Evolutionary conservation across 2,329 filamentous ascomycete genomes (phyloP).

Genomic region (Pseudogymnoascus sp.): DNA sequence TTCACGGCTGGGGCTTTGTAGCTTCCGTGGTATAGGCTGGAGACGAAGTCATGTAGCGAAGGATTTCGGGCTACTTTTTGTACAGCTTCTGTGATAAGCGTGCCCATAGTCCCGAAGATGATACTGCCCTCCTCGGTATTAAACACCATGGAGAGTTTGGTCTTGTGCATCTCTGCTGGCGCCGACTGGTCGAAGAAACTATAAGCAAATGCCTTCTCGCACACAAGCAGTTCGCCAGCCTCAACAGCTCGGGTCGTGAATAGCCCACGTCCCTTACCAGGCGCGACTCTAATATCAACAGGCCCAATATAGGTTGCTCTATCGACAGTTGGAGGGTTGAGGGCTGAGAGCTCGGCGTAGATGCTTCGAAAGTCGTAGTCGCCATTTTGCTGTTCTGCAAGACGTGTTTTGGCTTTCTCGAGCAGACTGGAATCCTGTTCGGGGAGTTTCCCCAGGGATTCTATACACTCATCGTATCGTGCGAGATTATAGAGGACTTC

Average conservation of each 20-base stretch:
- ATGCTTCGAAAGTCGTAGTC: constrained; percentile 33
- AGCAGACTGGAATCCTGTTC: background rate
- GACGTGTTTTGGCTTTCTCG: constrained; percentile 22
- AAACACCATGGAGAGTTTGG: background rate
- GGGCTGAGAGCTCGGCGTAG: constrained; percentile 30
- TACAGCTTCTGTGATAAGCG: constrained; percentile 33
- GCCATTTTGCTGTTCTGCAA: constrained; percentile 35
- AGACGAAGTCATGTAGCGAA: constrained; percentile 28
- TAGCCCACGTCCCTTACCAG: constrained; percentile 39
- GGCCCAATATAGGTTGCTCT: constrained; percentile 39
- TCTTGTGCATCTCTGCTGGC: background rate
- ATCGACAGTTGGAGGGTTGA: constrained; percentile 37
- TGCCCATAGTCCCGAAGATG: background rate
- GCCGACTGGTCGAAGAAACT: constrained; percentile 11
- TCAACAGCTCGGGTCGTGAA: constrained; percentile 42
- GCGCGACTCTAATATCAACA: constrained; percentile 35
- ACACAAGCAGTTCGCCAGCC: constrained; percentile 45
- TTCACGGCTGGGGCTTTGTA: constrained; percentile 29
- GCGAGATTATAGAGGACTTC: background rate
- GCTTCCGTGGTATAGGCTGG: constrained; percentile 33
- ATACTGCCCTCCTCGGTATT: constrained; percentile 7
- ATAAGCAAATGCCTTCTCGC: constrained; percentile 48
- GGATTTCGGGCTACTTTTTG: constrained; percentile 41
- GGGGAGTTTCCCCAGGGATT: background rate
- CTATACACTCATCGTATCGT: constrained; percentile 19